Conservation (phyloP, 306 rosid genomes). For the Heteromeles arbutifolia region DNA sequence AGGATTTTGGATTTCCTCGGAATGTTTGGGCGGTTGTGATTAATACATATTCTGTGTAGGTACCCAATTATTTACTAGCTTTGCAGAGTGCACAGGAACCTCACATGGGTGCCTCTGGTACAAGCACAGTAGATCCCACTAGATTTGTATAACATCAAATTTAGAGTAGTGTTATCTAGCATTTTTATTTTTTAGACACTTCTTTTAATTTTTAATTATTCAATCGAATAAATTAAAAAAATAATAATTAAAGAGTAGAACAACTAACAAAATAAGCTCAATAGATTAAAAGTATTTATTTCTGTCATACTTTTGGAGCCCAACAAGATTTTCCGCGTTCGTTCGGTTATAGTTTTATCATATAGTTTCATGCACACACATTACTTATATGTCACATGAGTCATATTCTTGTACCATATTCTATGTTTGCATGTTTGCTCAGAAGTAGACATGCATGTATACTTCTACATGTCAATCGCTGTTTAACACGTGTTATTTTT, state of each 20-base stretch:
- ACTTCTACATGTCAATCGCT: neutral
- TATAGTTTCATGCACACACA: neutral
- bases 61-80: neutral
- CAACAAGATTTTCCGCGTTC: neutral
- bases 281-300: no score
- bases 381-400: neutral
- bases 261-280: no score
- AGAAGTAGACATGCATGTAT: neutral
- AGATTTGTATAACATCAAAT: neutral
- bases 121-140: neutral
- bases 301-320: neutral
- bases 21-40: constrained; percentile 1
- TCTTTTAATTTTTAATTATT: no score
- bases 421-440: no score
- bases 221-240: no score
- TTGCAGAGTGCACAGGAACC: constrained; percentile 1
- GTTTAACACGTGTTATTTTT: no score
- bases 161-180: no score
- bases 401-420: neutral
- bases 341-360: neutral
- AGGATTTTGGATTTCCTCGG: neutral
- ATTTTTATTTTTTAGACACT: accelerated
- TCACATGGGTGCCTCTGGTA: constrained; percentile 32
- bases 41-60: neutral
- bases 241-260: no score